Evolutionary conservation across 2,329 filamentous ascomycete genomes (phyloP).

Genomic region (Aureobasidium uvarum): DNA sequence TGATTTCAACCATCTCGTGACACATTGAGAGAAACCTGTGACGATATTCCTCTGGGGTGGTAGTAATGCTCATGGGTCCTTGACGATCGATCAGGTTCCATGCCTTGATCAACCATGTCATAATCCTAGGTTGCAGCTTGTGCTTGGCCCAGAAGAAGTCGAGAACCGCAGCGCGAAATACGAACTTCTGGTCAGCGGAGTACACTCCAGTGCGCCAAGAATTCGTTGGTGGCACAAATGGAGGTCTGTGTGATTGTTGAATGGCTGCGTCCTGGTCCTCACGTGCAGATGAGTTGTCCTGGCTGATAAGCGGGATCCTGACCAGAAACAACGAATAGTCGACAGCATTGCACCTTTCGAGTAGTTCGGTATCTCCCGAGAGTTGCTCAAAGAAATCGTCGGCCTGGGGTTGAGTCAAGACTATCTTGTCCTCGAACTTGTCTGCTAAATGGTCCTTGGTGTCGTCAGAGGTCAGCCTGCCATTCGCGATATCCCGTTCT

Average conservation of each 20-base stretch:
- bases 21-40: conserved; percentile 56
- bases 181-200: conserved; percentile 62
- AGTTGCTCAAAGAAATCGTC: conserved; percentile 57
- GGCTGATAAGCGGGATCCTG: conserved; percentile 47
- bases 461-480: conserved; percentile 60
- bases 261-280: conserved; percentile 32
- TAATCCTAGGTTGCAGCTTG: conserved; percentile 61
- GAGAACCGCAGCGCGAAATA: conserved; percentile 65
- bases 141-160: conserved; percentile 81
- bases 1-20: conserved; percentile 44
- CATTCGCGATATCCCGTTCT: conserved; percentile 67
- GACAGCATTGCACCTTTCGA: conserved; percentile 63
- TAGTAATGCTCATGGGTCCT: conserved; percentile 74
- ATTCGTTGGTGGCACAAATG: conserved; percentile 36
- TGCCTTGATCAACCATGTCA: conserved; percentile 60
- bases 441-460: conserved; percentile 66
- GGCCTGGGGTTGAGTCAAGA: conserved; percentile 56
- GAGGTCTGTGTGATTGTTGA: conserved; percentile 30
- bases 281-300: conserved; percentile 27
- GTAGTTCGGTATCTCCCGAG: conserved; percentile 61
- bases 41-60: conserved; percentile 65
- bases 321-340: conserved; percentile 75
- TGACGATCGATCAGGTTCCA: conserved; percentile 60
- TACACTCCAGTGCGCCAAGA: conserved; percentile 62
- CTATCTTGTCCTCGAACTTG: conserved; percentile 64